Evolutionary conservation across 2,329 filamentous ascomycete species (phyloP).

Genomic region (Aspergillus pseudoglaucus): DNA sequence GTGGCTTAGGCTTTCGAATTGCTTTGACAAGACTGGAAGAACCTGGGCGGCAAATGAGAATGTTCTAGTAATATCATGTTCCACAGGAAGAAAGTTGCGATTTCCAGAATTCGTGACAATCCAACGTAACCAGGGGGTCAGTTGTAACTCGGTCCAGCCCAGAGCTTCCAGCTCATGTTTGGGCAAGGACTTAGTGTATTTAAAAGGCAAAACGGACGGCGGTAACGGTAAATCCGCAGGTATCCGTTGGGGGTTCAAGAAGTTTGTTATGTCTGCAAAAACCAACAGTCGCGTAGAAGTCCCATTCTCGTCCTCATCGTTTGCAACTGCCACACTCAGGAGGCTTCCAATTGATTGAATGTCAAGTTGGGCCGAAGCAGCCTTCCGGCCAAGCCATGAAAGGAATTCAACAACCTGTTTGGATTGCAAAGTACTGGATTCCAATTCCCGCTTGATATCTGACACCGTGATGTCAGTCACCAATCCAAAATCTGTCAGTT

Average conservation of each 20-base stretch:
- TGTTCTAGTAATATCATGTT: constrained; percentile 65
- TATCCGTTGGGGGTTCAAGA: constrained; percentile 69
- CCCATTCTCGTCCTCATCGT: constrained; percentile 51
- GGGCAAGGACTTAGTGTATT: constrained; percentile 67
- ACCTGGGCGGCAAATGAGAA: constrained; percentile 70
- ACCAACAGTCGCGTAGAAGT: constrained; percentile 66
- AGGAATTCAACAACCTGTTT: constrained; percentile 77
- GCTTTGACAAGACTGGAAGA: constrained; percentile 74
- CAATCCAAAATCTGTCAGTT: constrained; percentile 75
- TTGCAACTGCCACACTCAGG: constrained; percentile 62
- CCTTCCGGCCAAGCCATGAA: constrained; percentile 71
- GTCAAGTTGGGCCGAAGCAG: constrained; percentile 67
- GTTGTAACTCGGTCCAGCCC: constrained; percentile 78
- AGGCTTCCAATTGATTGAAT: constrained; percentile 59
- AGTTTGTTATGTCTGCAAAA: constrained; percentile 67
- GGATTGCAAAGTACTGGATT: constrained; percentile 71
- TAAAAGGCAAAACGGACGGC: constrained; percentile 72
- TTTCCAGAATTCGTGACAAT: constrained; percentile 62
- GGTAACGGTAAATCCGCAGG: constrained; percentile 76
- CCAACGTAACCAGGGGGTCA: constrained; percentile 79
- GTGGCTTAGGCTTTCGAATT: constrained; percentile 73
- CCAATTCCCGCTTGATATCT: constrained; percentile 78
- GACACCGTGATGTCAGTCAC: constrained; percentile 80
- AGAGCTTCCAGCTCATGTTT: constrained; percentile 67
- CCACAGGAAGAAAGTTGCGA: constrained; percentile 49